These are phyloP conservation scores for Melampsora larici-populina DNA, from an alignment of 1,284 basidiomycete species.

Conservation along the genomic window DNA sequence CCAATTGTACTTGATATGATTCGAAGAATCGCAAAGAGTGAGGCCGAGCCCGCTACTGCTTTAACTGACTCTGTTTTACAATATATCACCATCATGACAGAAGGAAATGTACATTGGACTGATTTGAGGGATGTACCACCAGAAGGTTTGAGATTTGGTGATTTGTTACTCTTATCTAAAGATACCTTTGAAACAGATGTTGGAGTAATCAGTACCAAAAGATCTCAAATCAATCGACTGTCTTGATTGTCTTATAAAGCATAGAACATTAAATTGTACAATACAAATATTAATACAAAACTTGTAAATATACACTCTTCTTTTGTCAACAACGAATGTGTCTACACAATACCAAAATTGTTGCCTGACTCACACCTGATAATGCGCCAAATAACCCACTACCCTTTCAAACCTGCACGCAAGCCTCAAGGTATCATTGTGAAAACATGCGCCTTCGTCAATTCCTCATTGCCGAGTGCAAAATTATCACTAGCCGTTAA, in stretches of 20 bases:
- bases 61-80: neutral
- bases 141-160: constrained; percentile 1
- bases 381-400: too few species aligned
- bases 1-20: constrained; percentile 2
- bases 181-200: neutral
- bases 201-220: neutral
- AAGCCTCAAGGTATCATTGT: too few species aligned
- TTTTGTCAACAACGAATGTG: too few species aligned
- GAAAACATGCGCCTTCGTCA: too few species aligned
- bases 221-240: neutral
- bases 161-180: neutral
- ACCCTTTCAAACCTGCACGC: too few species aligned
- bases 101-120: neutral
- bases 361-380: too few species aligned
- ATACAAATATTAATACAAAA: too few species aligned
- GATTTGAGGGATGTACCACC: neutral
- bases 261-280: neutral
- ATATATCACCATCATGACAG: constrained; percentile 3
- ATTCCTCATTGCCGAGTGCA: too few species aligned
- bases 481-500: too few species aligned
- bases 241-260: neutral
- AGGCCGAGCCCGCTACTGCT: neutral
- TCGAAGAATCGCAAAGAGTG: neutral
- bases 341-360: too few species aligned
- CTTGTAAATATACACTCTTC: too few species aligned